Evolutionary conservation across 306 rosid genomes (phyloP).

Genomic region (Geum urbanum): DNA sequence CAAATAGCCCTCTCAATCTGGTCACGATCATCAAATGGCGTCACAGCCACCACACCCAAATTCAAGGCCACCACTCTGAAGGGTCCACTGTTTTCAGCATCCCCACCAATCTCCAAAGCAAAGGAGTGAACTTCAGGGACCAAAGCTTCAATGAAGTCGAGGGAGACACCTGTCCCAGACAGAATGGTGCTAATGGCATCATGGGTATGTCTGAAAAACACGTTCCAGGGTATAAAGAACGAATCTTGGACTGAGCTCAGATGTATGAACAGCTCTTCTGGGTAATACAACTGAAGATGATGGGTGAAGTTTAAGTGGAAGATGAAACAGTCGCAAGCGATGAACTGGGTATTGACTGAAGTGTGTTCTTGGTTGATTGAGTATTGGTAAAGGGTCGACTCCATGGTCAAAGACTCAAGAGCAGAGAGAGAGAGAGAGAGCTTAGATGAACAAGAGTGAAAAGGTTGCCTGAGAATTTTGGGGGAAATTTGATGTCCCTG

Average conservation of each 20-base stretch:
- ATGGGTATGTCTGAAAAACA: slow-evolving; percentile 14
- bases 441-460: not conserved
- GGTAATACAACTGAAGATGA: slow-evolving; percentile 18
- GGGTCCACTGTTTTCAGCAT: slow-evolving; percentile 14
- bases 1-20: slow-evolving; percentile 25
- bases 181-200: slow-evolving; percentile 13
- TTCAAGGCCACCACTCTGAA: slow-evolving; percentile 10
- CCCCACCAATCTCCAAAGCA: slow-evolving; percentile 11
- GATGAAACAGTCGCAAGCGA: slow-evolving; percentile 26
- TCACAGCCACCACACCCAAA: slow-evolving; percentile 25
- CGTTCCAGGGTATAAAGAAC: slow-evolving; percentile 24
- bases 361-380: slow-evolving; percentile 15
- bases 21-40: slow-evolving; percentile 26
- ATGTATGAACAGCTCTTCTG: slow-evolving; percentile 5
- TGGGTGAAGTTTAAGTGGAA: slow-evolving; percentile 24
- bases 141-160: slow-evolving; percentile 21
- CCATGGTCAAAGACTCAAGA: slow-evolving; percentile 5
- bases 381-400: slow-evolving; percentile 26
- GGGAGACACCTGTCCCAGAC: slow-evolving; percentile 22
- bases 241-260: slow-evolving; percentile 18
- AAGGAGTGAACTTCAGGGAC: slow-evolving; percentile 14
- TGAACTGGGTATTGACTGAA: slow-evolving; percentile 20
- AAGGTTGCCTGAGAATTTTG: not conserved
- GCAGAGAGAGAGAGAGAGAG: slow-evolving; percentile 5
- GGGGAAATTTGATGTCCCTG: not conserved